Conservation (phyloP, 2,329 filamentous ascomycete species). For the Cytospora piceicola region DNA sequence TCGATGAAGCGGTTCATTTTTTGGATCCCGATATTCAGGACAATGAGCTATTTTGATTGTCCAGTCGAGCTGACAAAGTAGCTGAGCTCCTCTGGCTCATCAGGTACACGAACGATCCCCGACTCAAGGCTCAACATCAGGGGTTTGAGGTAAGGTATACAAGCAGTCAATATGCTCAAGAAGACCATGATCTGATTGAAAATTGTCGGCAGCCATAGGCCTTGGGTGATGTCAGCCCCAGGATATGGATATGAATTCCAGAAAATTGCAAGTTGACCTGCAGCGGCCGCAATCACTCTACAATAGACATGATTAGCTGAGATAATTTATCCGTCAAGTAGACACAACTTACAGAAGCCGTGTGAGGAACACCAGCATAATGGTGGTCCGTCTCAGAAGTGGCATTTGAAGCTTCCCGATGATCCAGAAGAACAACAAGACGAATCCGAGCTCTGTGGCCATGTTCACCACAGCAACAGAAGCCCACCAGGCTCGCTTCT, state of each 20-base stretch:
- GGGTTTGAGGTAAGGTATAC: conserved; percentile 11
- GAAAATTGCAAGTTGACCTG: conserved; percentile 12
- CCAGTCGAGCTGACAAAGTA: conserved; percentile 2
- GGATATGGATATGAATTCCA: not conserved
- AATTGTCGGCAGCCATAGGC: conserved; percentile 9
- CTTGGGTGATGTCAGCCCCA: not conserved
- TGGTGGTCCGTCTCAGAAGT: not conserved
- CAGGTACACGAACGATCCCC: conserved; percentile 2
- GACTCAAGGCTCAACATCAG: conserved; percentile 20
- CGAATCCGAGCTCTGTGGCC: conserved; percentile 5
- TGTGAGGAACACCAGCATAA: conserved; percentile 8
- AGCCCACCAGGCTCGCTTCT: conserved; percentile 7
- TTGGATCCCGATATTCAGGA: not conserved
- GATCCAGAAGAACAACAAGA: conserved; percentile 9
- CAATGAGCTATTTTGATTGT: not conserved
- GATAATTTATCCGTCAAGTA: rapidly evolving
- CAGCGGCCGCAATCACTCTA: conserved; percentile 16
- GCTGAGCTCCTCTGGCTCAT: conserved; percentile 7
- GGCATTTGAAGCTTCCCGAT: conserved; percentile 13
- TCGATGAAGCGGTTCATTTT: not conserved
- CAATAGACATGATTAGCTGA: not conserved
- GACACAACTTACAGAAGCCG: not conserved
- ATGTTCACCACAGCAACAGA: conserved; percentile 3
- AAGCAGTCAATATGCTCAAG: conserved; percentile 11
- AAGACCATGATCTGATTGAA: conserved; percentile 8